Evolutionary conservation across 768 basidiomycete genomes (phyloP), one percentile per base, ranked within the genome.

Genomic region (Chalciporus piperatus): DNA sequence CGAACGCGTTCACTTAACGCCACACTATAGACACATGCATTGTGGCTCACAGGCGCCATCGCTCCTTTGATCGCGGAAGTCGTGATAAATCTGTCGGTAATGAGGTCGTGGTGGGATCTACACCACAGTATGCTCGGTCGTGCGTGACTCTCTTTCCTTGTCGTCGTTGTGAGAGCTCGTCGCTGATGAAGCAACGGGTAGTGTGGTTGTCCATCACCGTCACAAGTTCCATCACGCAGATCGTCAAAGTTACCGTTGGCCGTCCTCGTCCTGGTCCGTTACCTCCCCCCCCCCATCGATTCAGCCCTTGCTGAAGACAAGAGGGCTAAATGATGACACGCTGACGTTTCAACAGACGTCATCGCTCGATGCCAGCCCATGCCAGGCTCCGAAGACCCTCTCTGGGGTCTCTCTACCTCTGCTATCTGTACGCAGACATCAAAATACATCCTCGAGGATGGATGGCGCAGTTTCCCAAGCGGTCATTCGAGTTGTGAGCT

Each of bases 391-490:
- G 69, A 67, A 2, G 89, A 97, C 59, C 83, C 85, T 1, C 59
- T 73, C 1, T 93, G 77, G 59, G 89, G 89, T 0, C 73, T 98
- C 10, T 83, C 88, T 2, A 83, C 77, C 10, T 75, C 74, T 35
- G 76, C 78, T 5, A 82, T 95, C 48, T 99, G 96, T 69, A 90
- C 91, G 0, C 86, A 87, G 61, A 74, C 81, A 9, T 74, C 86
- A 48, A 63, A 66, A 17, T 53, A 60, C 13, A 74, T 84, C 14
- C 67, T 93, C 45, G 75, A 78, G 23, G 88, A 96, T 65, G 94
- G 94, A 1, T 98, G 91, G 74, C 80, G 88, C 51, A 93, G 92
- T 62, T 97, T 98, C 70, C 88, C 87, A 4, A 92, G 89, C 35
- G 95, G 95, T 1, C 94, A 96, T 68, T 85, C 91, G 4, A 92